Conservation (phyloP, 2,329 filamentous ascomycete genomes). For the Stagonosporopsis chrysanthemi region DNA sequence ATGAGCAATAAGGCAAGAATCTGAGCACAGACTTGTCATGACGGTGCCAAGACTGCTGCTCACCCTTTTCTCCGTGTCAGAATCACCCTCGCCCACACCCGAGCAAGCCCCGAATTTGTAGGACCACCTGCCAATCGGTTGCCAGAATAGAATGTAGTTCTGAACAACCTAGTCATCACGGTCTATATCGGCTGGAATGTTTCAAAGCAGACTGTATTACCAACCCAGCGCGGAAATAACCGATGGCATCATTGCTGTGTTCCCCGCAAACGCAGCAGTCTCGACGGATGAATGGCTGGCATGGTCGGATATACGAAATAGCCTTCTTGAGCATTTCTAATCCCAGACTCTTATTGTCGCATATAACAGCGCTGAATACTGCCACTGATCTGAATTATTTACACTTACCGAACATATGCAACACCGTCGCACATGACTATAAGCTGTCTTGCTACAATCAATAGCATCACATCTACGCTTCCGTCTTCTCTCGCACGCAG, state of each 20-base stretch:
- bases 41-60: not conserved
- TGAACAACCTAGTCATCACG: slow-evolving; percentile 33
- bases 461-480: slow-evolving; percentile 4
- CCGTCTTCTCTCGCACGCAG: slow-evolving; percentile 6
- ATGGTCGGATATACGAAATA: slow-evolving; percentile 5
- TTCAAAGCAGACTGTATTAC: slow-evolving; percentile 35
- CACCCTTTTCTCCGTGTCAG: not conserved
- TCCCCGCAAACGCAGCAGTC: slow-evolving; percentile 26
- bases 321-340: slow-evolving; percentile 40
- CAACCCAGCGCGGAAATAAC: slow-evolving; percentile 41
- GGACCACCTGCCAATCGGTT: not conserved
- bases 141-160: not conserved
- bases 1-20: not conserved
- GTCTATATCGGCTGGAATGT: slow-evolving; percentile 35
- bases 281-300: slow-evolving; percentile 19
- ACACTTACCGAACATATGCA: slow-evolving; percentile 10
- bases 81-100: not conserved
- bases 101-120: not conserved
- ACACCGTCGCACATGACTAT: slow-evolving; percentile 2
- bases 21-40: not conserved
- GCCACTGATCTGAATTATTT: not conserved
- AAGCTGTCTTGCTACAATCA: slow-evolving; percentile 10
- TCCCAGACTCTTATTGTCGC: slow-evolving; percentile 11
- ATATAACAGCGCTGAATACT: slow-evolving; percentile 30
- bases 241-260: slow-evolving; percentile 45